Evolutionary conservation across 139 green algal genomes (phyloP).

Genomic region (Marvania coccoides): DNA sequence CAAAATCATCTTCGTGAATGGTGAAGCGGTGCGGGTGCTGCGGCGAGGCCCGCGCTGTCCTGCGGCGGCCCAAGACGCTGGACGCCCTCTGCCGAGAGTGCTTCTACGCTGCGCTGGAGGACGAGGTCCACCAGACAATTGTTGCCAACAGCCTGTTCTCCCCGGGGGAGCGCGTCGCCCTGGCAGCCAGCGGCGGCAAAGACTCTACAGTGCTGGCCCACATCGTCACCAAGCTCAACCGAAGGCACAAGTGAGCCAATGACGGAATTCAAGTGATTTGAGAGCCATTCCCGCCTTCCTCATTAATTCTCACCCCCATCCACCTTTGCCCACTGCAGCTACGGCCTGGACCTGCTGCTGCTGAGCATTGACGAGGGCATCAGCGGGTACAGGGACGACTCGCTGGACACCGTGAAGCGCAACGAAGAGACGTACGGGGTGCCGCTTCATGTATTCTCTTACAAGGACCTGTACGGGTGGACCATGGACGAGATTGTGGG

Average conservation of each 20-base stretch:
- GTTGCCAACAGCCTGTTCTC: slow-evolving; percentile 65
- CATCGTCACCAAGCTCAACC: slow-evolving; percentile 86
- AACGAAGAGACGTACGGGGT: slow-evolving; percentile 81
- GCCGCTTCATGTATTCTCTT: slow-evolving; percentile 82
- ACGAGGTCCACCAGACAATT: slow-evolving; percentile 93
- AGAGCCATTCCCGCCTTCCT: too few relatives aligned
- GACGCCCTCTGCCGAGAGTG: slow-evolving; percentile 84
- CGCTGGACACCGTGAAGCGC: slow-evolving; percentile 88
- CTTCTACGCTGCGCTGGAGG: slow-evolving; percentile 84
- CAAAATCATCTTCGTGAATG: too few relatives aligned
- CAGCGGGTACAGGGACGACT: slow-evolving; percentile 90
- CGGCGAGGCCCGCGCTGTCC: slow-evolving; percentile 30
- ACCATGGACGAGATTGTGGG: slow-evolving; percentile 98
- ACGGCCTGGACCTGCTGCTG: slow-evolving; percentile 92
- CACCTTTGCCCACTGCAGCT: slow-evolving; percentile 33
- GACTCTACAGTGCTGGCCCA: slow-evolving; percentile 97
- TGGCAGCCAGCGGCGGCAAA: slow-evolving; percentile 89
- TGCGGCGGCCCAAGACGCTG: slow-evolving; percentile 64
- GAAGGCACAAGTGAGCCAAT: slow-evolving; percentile 52
- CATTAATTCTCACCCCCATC: neutral
- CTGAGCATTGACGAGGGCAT: slow-evolving; percentile 98
- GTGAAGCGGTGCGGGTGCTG: slow-evolving; percentile 33
- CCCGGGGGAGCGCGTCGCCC: slow-evolving; percentile 75
- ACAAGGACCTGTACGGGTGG: slow-evolving; percentile 96
- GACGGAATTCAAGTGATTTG: neutral